Evolutionary conservation across 2,329 filamentous ascomycete genomes (phyloP).

Genomic region (Stagonosporopsis tanaceti): DNA sequence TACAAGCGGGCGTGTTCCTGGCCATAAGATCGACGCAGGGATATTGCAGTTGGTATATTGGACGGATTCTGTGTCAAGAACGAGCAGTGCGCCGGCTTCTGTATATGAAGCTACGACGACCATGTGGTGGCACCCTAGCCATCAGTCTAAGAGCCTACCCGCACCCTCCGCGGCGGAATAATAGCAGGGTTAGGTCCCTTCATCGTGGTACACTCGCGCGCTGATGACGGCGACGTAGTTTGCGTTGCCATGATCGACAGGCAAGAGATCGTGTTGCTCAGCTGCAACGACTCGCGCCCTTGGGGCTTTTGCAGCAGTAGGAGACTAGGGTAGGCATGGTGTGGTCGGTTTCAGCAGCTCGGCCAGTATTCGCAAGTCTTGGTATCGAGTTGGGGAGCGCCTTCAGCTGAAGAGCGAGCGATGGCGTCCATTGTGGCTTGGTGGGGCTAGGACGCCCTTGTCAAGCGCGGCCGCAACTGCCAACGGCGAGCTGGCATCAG

Average conservation of each 20-base stretch:
- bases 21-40: conserved; percentile 41
- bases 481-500: conserved; percentile 24
- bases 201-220: conserved; percentile 14
- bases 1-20: conserved; percentile 29
- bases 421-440: conserved; percentile 45
- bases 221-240: conserved; percentile 22
- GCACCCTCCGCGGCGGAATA: conserved; percentile 6
- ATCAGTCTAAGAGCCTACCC: conserved; percentile 9
- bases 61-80: conserved; percentile 30
- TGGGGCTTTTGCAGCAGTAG: conserved; percentile 43
- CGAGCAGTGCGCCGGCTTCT: conserved; percentile 12
- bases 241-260: conserved; percentile 35
- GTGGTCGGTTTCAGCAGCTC: conserved; percentile 35
- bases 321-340: conserved; percentile 41
- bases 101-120: conserved; percentile 20
- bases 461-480: conserved; percentile 20
- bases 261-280: conserved; percentile 40
- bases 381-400: conserved; percentile 25
- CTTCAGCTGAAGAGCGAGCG: conserved; percentile 45
- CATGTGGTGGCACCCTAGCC: conserved; percentile 9
- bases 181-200: conserved; percentile 6
- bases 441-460: conserved; percentile 29
- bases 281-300: conserved; percentile 44
- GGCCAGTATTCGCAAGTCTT: conserved; percentile 32
- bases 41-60: conserved; percentile 36